Base-by-base conservation (phyloP, 805 yeast genomes). In the Ogataea chonburiensis region DNA sequence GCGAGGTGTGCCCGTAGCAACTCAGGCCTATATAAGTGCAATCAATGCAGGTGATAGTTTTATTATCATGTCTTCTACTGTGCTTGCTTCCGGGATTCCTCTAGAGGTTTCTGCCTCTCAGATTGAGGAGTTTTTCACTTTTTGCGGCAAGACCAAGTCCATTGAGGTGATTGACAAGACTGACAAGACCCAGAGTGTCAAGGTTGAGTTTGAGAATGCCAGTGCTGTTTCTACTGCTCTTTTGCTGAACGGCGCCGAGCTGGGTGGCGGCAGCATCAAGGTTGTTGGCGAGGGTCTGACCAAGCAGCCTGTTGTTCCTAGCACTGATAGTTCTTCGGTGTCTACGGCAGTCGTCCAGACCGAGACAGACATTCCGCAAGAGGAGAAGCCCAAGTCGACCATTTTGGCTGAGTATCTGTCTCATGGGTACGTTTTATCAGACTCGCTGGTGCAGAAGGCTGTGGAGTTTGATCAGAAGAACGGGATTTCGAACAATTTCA, bases 331-430 rank as follows among this genome's bases (percentile, higher is more conserved):
- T n/a, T 17, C 5, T 7, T 7, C 28, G 19, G 6, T 23, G 7
- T n/a, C n/a, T n/a, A 40, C 40, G 9, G 43, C 37, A n/a, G 32
- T 37, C 14, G 15, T 42, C 8, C 14, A 28, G 10, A 13, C n/a
- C n/a, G 42, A 60, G 32, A 70, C 64, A 34, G 86, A 81, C 47
- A 73, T 82, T 35, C 60, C 69, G 5, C 94, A 84, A 62, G 94
- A 85, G 52, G 76, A 75, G 42, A 84, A 84, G 64, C 94, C 94
- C 38, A 81, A 81, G 53, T 61, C 78, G 38, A 77, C 86, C 13
- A 77, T 85, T 41, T 65, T 83, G 63, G 91, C 93, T 1, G 91
- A 84, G 60, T 73, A 81, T 50, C 66, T 84, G 42, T 70, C 86
- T 20, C 73, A 77, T n/a, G 94, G 94, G 4, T 84, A 85, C 55